These are phyloP conservation scores for Thelephora ganbajun DNA, from an alignment of 768 basidiomycete genomes.

Conservation along the genomic window DNA sequence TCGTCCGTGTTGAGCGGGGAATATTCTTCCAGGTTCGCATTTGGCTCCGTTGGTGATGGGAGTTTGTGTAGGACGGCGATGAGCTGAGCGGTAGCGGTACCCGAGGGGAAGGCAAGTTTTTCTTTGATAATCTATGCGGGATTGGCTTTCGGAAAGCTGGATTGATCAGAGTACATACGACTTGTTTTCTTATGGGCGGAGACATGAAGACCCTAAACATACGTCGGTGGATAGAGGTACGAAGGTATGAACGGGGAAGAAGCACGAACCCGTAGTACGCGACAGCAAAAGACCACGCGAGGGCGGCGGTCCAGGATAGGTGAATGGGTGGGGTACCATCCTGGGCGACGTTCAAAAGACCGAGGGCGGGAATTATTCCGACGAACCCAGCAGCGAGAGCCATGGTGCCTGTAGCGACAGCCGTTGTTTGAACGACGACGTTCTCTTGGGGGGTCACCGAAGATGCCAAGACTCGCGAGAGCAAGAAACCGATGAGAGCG, in stretches of 20 bases:
- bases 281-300: constrained; percentile 81
- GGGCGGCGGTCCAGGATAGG: constrained; percentile 57
- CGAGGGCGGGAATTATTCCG: constrained; percentile 84
- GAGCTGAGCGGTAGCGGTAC: constrained; percentile 91
- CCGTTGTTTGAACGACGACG: constrained; percentile 88
- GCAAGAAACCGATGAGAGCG: constrained; percentile 79
- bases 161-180: constrained; percentile 35
- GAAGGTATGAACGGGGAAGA: neutral
- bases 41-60: constrained; percentile 44
- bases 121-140: constrained; percentile 76
- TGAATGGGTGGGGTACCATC: constrained; percentile 70
- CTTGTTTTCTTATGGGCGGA: constrained; percentile 88
- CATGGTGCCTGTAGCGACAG: constrained; percentile 90
- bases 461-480: constrained; percentile 59
- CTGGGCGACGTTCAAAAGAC: constrained; percentile 52
- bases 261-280: constrained; percentile 76
- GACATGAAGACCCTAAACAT: constrained; percentile 76
- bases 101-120: constrained; percentile 86
- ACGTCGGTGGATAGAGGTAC: constrained; percentile 4
- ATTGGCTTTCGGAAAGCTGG: neutral
- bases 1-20: constrained; percentile 24
- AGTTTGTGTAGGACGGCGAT: constrained; percentile 79
- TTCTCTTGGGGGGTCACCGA: constrained; percentile 86
- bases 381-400: constrained; percentile 82
- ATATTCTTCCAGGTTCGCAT: constrained; percentile 49